These are phyloP conservation scores for Chrysoporthe austroafricana DNA, from an alignment of 2,329 filamentous ascomycete genomes.

Conservation along the genomic window DNA sequence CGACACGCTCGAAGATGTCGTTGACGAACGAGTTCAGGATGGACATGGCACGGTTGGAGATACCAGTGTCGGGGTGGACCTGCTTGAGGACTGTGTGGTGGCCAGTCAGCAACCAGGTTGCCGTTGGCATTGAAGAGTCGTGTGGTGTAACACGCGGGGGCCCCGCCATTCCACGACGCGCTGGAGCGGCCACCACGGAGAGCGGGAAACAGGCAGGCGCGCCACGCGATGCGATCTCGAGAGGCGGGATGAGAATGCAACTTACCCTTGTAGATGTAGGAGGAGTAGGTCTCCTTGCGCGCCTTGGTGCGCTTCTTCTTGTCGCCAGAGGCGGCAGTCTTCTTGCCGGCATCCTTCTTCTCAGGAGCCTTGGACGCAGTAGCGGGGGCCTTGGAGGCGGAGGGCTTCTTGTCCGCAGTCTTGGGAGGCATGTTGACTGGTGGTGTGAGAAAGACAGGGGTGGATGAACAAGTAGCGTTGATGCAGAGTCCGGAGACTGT, in stretches of 20 bases:
- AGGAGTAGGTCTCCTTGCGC: slow-evolving; percentile 99
- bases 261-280: slow-evolving; percentile 99
- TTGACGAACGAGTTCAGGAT: slow-evolving; percentile 99
- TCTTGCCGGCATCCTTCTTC: slow-evolving; percentile 99
- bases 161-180: slow-evolving; percentile 4
- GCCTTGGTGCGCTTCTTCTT: slow-evolving; percentile 99
- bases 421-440: slow-evolving; percentile 88
- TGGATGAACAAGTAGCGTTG: slow-evolving; percentile 27
- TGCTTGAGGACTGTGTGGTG: slow-evolving; percentile 85
- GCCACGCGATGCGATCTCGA: slow-evolving; percentile 20
- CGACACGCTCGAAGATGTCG: slow-evolving; percentile 99
- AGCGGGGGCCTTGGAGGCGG: slow-evolving; percentile 92
- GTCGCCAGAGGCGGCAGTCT: slow-evolving; percentile 92
- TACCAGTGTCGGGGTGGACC: slow-evolving; percentile 99
- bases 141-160: slow-evolving; percentile 2
- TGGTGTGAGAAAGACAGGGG: slow-evolving; percentile 30
- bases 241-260: slow-evolving; percentile 29
- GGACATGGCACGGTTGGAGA: slow-evolving; percentile 99
- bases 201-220: slow-evolving; percentile 28
- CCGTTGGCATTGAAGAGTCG: slow-evolving; percentile 5
- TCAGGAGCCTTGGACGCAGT: slow-evolving; percentile 72
- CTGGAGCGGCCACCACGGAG: slow-evolving; percentile 20
- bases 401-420: slow-evolving; percentile 98
- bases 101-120: slow-evolving; percentile 36
- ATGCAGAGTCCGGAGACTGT: slow-evolving; percentile 33